These are phyloP conservation scores for Boechera stricta DNA, from an alignment of 345 rosid species.

Conservation along the genomic window DNA sequence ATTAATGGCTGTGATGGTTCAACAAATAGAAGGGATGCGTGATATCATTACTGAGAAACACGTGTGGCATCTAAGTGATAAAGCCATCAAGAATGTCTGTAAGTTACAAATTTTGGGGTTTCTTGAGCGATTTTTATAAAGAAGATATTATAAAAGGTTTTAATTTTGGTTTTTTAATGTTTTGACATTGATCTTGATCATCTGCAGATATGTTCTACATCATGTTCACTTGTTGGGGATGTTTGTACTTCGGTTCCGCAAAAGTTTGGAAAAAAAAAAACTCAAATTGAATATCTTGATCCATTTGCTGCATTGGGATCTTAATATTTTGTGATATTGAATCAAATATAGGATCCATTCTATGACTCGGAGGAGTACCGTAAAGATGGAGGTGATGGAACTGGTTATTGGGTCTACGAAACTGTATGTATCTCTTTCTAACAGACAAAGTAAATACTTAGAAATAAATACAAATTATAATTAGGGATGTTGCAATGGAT, in stretches of 20 bases:
- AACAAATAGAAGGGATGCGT: conserved; percentile 74
- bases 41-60: conserved; percentile 73
- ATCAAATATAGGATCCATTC: conserved; percentile 69
- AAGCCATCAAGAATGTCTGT: conserved; percentile 79
- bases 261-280: conserved; percentile 54
- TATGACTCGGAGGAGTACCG: conserved; percentile 89
- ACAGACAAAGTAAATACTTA: background rate
- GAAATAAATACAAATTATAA: background rate
- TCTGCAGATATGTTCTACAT: conserved; percentile 76
- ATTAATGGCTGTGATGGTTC: conserved; percentile 84
- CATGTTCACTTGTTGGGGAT: conserved; percentile 96
- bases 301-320: conserved; percentile 5
- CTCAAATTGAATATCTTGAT: background rate
- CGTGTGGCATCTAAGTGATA: conserved; percentile 83
- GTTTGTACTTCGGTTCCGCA: conserved; percentile 77
- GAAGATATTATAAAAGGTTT: no score
- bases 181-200: conserved; percentile 5
- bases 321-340: background rate
- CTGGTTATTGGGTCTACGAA: conserved; percentile 87
- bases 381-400: conserved; percentile 92
- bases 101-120: conserved; percentile 35
- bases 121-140: background rate
- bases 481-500: background rate
- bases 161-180: background rate
- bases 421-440: conserved; percentile 54